phyloP scores from a whole-genome alignment of 2,329 filamentous ascomycete genomes.

The Magnaporthiopsis poae region DNA sequence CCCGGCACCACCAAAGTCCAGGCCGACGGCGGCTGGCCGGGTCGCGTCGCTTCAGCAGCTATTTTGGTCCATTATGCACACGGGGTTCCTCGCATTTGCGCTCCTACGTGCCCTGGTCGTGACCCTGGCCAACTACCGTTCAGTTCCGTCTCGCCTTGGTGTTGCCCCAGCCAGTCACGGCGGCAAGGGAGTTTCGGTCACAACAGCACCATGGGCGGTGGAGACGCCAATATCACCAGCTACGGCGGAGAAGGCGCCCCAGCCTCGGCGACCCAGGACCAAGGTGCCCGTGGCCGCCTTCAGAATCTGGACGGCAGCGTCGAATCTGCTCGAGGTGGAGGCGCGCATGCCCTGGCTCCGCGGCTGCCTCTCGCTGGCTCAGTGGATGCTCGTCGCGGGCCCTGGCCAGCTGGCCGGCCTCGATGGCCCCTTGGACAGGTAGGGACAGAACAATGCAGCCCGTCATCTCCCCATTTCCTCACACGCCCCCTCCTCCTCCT shows the following conservation, averaged over 20 bases:
- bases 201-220: background rate
- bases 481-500: background rate
- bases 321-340: conserved; percentile 63
- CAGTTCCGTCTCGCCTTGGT: conserved; percentile 45
- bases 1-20: no score
- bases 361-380: conserved; percentile 64
- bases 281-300: conserved; percentile 65
- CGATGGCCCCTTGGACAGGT: conserved; percentile 82
- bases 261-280: conserved; percentile 9
- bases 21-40: background rate
- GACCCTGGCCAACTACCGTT: conserved; percentile 57
- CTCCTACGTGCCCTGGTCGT: conserved; percentile 56
- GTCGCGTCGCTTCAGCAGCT: conserved; percentile 30
- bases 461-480: conserved; percentile 6
- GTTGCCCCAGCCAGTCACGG: background rate
- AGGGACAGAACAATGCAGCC: conserved; percentile 36
- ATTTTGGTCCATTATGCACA: conserved; percentile 50
- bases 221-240: background rate
- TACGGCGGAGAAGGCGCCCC: background rate
- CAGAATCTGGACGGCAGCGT: conserved; percentile 64
- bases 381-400: conserved; percentile 63
- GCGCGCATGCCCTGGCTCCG: conserved; percentile 83
- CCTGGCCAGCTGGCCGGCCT: conserved; percentile 66
- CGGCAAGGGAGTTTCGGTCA: background rate
- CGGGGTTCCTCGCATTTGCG: conserved; percentile 45